Conservation (phyloP, 2,329 filamentous ascomycete genomes). For the Sporothrix pallida region DNA sequence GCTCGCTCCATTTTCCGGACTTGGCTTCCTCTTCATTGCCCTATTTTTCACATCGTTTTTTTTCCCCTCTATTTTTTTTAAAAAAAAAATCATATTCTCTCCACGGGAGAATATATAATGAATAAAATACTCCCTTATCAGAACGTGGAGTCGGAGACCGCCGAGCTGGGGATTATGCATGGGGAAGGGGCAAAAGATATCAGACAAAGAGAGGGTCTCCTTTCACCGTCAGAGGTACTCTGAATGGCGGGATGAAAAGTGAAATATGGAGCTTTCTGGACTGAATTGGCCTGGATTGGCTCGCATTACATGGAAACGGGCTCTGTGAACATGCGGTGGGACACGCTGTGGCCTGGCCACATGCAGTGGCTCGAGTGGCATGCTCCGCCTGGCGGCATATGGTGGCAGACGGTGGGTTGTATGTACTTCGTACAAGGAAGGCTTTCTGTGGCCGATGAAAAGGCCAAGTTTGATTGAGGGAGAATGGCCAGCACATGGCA, state of each 20-base stretch:
- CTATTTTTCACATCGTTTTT: neutral
- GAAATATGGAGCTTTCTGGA: constrained; percentile 1
- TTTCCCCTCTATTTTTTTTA: neutral
- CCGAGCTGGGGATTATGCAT: constrained; percentile 18
- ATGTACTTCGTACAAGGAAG: neutral
- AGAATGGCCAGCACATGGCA: constrained; percentile 15
- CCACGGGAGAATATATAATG: neutral
- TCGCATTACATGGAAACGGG: constrained; percentile 19
- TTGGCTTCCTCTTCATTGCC: neutral
- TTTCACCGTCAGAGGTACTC: neutral
- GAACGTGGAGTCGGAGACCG: constrained; percentile 35
- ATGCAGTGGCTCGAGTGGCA: constrained; percentile 21
- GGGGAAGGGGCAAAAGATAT: constrained; percentile 1
- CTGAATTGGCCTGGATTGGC: constrained; percentile 26
- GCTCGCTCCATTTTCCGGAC: neutral
- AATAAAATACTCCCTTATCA: constrained; percentile 27
- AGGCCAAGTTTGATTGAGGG: constrained; percentile 13
- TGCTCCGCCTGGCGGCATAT: neutral
- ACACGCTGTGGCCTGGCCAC: constrained; percentile 12
- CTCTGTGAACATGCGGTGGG: constrained; percentile 14
- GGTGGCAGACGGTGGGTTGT: neutral
- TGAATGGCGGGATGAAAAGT: neutral
- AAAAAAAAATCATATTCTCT: neutral
- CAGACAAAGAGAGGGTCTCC: neutral
- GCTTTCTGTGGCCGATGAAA: constrained; percentile 25